Base-by-base conservation (phyloP, 768 basidiomycete genomes). In the Tylopilus cervinicoccineus region DNA sequence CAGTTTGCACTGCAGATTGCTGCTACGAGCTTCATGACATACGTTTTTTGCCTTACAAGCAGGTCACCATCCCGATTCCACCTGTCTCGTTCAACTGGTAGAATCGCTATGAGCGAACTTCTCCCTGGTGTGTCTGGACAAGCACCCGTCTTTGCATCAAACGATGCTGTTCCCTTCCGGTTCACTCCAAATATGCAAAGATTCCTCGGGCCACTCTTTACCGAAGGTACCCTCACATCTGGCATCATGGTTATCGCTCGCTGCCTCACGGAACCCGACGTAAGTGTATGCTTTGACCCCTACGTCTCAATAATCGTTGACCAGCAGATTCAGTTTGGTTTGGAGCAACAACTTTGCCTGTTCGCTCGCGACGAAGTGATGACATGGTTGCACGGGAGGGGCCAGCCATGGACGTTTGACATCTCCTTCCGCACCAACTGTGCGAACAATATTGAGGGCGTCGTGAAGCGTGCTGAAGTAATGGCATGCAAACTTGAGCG, bases 131-230 rank as follows among this genome's bases (percentile, higher is more conserved):
- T 70, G 47, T 56, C 63, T 49, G 58, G 69, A 48, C 68, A 67
- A 74, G 49, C 84, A 76, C 63, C 81, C 2, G 67, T 88, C 36
- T 88, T 92, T 61, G 78, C 79, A 13, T 87, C 88, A 16, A 83
- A 74, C 55, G 96, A 99, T 58, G 76, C 84, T 3, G 93, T 97
- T 5, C 96, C 96, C 1, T 99, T 99, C 87, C 86, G 96, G 31
- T 81, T 95, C 55, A 98, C 96, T 5, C 93, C 93, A 4, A 97
- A 96, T 68, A 81, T 99, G 73, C 96, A 99, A 68, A 77, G 80
- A 53, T 94, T 99, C 72, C 70, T 98, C 31, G 92, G 91, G 2
- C 86, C 88, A 2, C 79, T 91, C 45, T 86, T 89, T 34, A 88
- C 84, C 1, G 96, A 99, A 65, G 96, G 95, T 8, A 70, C 96